phyloP scores from a whole-genome alignment of 2,329 filamentous ascomycete genomes.

The Sporothrix euskadiensis region DNA sequence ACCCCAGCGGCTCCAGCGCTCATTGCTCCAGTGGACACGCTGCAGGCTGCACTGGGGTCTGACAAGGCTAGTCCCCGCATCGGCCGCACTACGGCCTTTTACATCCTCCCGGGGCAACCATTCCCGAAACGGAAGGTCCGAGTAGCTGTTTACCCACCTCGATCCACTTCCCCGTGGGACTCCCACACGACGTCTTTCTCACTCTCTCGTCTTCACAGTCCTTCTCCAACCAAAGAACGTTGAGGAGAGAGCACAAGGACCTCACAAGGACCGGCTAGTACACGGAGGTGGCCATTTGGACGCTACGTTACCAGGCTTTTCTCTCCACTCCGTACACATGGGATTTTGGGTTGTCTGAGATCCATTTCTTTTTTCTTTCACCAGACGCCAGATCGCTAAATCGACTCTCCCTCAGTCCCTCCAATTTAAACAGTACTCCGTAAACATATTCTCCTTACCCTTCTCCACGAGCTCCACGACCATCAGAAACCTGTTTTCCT shows the following conservation, averaged over 20 bases:
- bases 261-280: background rate
- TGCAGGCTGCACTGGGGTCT: background rate
- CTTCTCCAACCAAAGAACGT: background rate
- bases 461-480: background rate
- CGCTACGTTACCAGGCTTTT: constrained; percentile 9
- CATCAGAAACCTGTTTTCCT: background rate
- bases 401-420: background rate
- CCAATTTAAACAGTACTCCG: too few relatives aligned
- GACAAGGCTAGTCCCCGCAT: constrained; percentile 20
- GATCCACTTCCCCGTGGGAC: background rate
- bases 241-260: background rate
- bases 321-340: background rate
- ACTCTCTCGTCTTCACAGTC: background rate
- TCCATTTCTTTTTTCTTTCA: background rate
- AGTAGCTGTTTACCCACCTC: background rate
- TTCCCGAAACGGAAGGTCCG: constrained; percentile 13
- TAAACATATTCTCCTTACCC: background rate
- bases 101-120: background rate
- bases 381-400: background rate
- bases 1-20: background rate
- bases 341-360: background rate
- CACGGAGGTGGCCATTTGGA: background rate
- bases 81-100: constrained; percentile 22
- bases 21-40: background rate
- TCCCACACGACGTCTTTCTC: background rate